Percentiles rank a stretch among this genome's conserved stretches.
phyloP scores from a whole-genome alignment of 2,329 filamentous ascomycete genomes.

The Cadophora sp. region DNA sequence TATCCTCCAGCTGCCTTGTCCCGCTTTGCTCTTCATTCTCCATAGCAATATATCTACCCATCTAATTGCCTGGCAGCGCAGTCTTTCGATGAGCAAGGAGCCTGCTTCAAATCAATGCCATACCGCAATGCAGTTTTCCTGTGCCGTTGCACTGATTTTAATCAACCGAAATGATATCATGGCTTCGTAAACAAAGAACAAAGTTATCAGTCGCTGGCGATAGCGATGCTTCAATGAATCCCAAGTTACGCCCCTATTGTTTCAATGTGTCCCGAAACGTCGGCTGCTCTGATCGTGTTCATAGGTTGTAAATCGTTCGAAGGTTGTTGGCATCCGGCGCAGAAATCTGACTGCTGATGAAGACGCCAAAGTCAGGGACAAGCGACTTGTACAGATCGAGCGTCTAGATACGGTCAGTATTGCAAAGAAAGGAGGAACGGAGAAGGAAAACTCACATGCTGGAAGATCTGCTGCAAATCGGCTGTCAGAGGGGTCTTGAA shows the following conservation, averaged over 20 bases:
- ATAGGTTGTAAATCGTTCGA: constrained; percentile 43
- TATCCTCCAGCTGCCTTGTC: background rate
- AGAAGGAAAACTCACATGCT: constrained; percentile 39
- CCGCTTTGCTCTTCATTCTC: background rate
- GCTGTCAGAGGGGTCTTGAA: constrained; percentile 45
- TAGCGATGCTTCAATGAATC: constrained; percentile 18
- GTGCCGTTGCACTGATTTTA: constrained; percentile 1
- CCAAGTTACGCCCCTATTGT: constrained; percentile 20
- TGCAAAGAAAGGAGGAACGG: background rate
- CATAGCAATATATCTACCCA: constrained; percentile 23
- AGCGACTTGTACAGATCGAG: constrained; percentile 59
- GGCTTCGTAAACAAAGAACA: constrained; percentile 23
- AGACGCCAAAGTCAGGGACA: constrained; percentile 59
- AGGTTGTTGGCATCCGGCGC: constrained; percentile 37
- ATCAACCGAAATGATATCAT: constrained; percentile 24
- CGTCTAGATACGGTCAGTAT: constrained; percentile 47
- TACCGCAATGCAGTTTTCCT: constrained; percentile 21
- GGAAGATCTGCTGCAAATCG: constrained; percentile 42
- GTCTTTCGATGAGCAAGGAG: background rate
- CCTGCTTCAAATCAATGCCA: constrained; percentile 17
- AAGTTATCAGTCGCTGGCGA: constrained; percentile 8
- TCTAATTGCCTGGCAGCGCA: background rate
- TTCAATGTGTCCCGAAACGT: constrained; percentile 5
- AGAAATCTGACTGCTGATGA: constrained; percentile 46
- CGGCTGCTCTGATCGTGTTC: constrained; percentile 38